Evolutionary conservation across 75 land plant species (phyloP), one percentile per base, ranked within the genome.

Genomic region (Picea glauca): DNA sequence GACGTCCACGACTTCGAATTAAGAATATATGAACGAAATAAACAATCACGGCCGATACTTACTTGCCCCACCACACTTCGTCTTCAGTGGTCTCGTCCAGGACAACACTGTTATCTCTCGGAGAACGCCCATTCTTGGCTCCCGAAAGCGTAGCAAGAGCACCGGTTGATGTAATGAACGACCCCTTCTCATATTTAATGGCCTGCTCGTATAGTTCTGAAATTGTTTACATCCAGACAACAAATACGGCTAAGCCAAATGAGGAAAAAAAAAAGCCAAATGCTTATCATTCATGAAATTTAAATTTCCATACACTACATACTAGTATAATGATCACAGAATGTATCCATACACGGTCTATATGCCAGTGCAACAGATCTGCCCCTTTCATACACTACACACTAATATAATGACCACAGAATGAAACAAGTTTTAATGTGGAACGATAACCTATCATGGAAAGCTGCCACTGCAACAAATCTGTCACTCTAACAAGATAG

Each of bases 201-300:
- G 85, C 85, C 33, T 86, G 82, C 72, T 86, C 82, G 43, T 86
- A 86, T 15, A 86, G 70, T 82, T 83, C 82, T 83, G 20, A 13
- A 81, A 1, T 7, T 46, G 58, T 23, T 2, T 11, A 13, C 32
- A 50, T 75, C 13, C 75, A 38, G 4, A 73, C 33, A 17, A 23
- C 13, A 50, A 13, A 75, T 20, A 13, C n/a, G 20, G 3, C 13
- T 18, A 38, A 17, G 15, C 23, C 11, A 38, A n/a, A 11, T 13
- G 18, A 40, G 23, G 3, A 40, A 43, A 40, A 43, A 2, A 6
- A 3, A 68, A 0, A 70, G 17, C 5, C 18, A 17, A 70, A 30
- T 26, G 4, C 4, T 33, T 30, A 33, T 35, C 4, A 12, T 32
- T 5, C 18, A 2, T 17, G 20, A 72, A 23, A 31, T 31, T 26